Conservation (phyloP, 2,329 filamentous ascomycete species). For the Sporothrix protearum region DNA sequence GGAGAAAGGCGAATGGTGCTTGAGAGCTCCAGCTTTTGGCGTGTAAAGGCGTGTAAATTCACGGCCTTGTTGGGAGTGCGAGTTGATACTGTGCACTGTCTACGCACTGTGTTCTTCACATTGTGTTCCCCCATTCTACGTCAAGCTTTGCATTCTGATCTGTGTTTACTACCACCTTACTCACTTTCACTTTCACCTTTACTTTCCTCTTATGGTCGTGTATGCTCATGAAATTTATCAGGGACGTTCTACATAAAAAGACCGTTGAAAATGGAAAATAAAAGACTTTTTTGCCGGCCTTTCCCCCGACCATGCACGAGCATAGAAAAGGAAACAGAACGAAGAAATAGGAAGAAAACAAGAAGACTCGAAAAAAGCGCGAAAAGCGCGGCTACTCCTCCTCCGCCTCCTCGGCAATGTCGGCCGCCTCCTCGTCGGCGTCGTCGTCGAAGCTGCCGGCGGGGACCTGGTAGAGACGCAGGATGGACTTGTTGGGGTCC, state of each 20-base stretch:
- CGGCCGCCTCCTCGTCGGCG: slow-evolving; percentile 60
- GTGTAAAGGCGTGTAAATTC: too few relatives aligned
- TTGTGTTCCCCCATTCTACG: too few relatives aligned
- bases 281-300: slow-evolving; percentile 18
- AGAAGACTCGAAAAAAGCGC: too few relatives aligned
- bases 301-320: background rate
- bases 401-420: slow-evolving; percentile 47
- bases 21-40: background rate
- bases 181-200: background rate
- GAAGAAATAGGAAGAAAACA: background rate
- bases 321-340: background rate
- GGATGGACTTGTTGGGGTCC: slow-evolving; percentile 96
- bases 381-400: slow-evolving; percentile 35
- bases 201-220: background rate
- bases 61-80: too few relatives aligned
- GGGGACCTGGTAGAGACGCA: slow-evolving; percentile 90
- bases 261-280: background rate
- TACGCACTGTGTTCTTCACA: background rate
- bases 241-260: slow-evolving; percentile 8
- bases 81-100: too few relatives aligned
- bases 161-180: too few relatives aligned
- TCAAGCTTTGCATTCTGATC: too few relatives aligned
- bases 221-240: slow-evolving; percentile 1
- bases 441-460: slow-evolving; percentile 86
- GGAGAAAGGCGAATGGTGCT: background rate